Base-by-base conservation (phyloP, 768 basidiomycete species). In the Wakefieldia striispora region DNA sequence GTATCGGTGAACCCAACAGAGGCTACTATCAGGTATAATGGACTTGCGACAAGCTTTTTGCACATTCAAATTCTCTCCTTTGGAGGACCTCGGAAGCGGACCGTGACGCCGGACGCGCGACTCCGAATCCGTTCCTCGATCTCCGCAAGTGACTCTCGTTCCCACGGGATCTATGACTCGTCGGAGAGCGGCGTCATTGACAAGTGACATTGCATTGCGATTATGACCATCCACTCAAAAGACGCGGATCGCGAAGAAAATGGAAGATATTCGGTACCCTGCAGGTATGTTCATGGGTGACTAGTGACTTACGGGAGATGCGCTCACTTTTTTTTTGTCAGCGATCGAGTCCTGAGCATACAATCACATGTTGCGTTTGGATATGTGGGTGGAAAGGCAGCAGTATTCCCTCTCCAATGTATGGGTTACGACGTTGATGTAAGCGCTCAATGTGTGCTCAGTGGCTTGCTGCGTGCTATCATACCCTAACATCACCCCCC, bases 381-480 rank as follows among this genome's bases (percentile, higher is more conserved):
- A 41, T 97, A 95, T 61, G 95, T 95, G 7, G 95, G 95, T 50
- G 84, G 85, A 23, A 89, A 88, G 64, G 86, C 86, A 9, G 86
- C 87, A 0, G 78, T 83, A 6, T 88, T 88, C 59, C 84, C 86
- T 1, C 81, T 82, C 56, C 95, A 81, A 75, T 91, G 77, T 53
- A 80, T 98, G 39, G 95, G 93, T 11, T 98, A 87, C 69, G 93
- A 99, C 57, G 95, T 98, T 39, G 97, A 99, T 74, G 92, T 91
- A 67, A 69, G 80, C 70, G 43, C 31, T 45, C n/a, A 21, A 20
- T 17, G 16, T 31, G 38, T 26, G 16, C 45, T 17, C 14, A 13
- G 31, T 40, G 40, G 40, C 29, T 35, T 26, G 39, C 40, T 27
- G 39, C 24, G 9, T 19, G 26, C 20, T 2, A 17, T 24, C 21